Evolutionary conservation across 164 flowering plant species (phyloP).

Genomic region (Stephania cephalantha): DNA sequence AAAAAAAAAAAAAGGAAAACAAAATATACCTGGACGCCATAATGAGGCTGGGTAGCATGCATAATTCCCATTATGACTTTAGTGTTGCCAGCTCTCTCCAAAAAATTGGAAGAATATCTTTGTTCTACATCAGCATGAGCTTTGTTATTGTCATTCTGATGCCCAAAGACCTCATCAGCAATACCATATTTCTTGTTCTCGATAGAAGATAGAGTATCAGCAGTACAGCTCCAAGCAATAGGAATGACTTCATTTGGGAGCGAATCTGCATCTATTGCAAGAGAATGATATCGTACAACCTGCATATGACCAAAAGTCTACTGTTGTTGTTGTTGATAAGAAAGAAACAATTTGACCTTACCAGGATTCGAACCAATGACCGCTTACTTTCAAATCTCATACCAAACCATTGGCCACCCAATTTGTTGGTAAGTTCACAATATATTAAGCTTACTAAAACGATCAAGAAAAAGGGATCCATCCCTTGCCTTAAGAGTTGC

Average conservation of each 20-base stretch:
- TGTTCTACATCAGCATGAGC: conserved; percentile 16
- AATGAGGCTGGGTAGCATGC: conserved; percentile 90
- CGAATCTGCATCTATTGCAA: conserved; percentile 64
- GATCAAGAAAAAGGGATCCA: no score
- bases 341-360: no score
- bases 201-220: conserved; percentile 42
- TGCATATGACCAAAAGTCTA: conserved; percentile 25
- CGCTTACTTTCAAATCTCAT: no score
- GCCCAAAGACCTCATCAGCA: conserved; percentile 18
- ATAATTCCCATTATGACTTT: conserved; percentile 78
- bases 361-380: no score
- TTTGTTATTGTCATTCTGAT: conserved; percentile 6
- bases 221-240: conserved; percentile 79
- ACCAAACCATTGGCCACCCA: no score
- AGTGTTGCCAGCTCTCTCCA: conserved; percentile 17
- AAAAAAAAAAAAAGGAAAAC: conserved; percentile 7
- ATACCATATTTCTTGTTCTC: conserved; percentile 24
- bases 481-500: neutral
- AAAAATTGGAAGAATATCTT: conserved; percentile 19
- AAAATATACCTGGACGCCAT: conserved; percentile 93
- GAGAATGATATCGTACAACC: conserved; percentile 98
- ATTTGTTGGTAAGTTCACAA: no score
- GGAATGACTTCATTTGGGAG: conserved; percentile 80
- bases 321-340: no score
- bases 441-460: no score